phyloP scores from a whole-genome alignment of 2,329 filamentous ascomycete species.

The Sclerotinia subarctica region DNA sequence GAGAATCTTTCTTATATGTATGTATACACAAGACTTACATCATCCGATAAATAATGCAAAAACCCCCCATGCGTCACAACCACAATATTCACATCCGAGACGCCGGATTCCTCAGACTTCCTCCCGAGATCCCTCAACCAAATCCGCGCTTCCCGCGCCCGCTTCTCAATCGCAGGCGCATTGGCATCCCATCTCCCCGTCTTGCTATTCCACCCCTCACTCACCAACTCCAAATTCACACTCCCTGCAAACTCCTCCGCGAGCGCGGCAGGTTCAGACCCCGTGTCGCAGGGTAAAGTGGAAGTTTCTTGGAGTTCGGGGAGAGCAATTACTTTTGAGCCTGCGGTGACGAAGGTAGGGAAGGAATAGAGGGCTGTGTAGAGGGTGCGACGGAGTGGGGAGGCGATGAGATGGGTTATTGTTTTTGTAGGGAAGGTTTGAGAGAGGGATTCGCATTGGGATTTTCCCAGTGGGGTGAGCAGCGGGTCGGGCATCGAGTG shows the following conservation, averaged over 20 bases:
- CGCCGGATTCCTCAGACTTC: slow-evolving; percentile 29
- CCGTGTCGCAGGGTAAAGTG: slow-evolving; percentile 72
- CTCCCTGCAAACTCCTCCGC: not conserved
- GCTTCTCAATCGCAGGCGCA: slow-evolving; percentile 41
- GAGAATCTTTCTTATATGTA: not conserved
- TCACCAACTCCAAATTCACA: slow-evolving; percentile 8
- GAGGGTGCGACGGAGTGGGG: slow-evolving; percentile 76
- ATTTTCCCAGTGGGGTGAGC: slow-evolving; percentile 70
- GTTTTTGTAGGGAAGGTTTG: slow-evolving; percentile 61
- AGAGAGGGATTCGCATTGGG: slow-evolving; percentile 67
- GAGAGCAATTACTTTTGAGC: slow-evolving; percentile 54
- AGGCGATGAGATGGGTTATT: slow-evolving; percentile 70
- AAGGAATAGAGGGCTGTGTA: slow-evolving; percentile 74
- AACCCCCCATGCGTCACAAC: slow-evolving; percentile 82
- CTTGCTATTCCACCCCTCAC: slow-evolving; percentile 13
- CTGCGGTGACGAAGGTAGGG: slow-evolving; percentile 48
- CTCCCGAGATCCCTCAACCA: slow-evolving; percentile 50
- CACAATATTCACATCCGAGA: slow-evolving; percentile 60
- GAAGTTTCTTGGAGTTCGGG: slow-evolving; percentile 79
- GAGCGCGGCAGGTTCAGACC: slow-evolving; percentile 38
- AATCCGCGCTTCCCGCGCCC: slow-evolving; percentile 55
- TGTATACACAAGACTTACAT: slow-evolving; percentile 48
- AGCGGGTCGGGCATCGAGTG: slow-evolving; percentile 72
- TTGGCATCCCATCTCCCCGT: slow-evolving; percentile 36
- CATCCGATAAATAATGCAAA: slow-evolving; percentile 79